A percentile compares a stretch with the other conserved stretches of the same genome.
Evolutionary conservation across 2,329 filamentous ascomycete species (phyloP).

Genomic region (Cytospora chrysosperma): DNA sequence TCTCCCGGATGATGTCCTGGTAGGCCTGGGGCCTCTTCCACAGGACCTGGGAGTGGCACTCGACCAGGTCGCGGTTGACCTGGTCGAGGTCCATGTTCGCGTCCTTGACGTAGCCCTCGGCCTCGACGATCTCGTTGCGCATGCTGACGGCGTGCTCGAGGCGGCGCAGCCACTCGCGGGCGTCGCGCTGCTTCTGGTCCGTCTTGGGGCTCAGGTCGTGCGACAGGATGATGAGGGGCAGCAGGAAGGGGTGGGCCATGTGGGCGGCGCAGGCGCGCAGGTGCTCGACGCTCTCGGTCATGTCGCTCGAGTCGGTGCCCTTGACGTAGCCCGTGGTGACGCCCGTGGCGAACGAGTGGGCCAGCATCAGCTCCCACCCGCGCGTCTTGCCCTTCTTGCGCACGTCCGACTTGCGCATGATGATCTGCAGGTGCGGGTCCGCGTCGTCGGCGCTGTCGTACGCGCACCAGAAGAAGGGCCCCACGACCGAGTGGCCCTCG

Average conservation of each 20-base stretch:
- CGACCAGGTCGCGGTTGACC: constrained; percentile 61
- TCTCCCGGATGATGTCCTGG: constrained; percentile 49
- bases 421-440: constrained; percentile 59
- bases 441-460: constrained; percentile 54
- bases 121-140: constrained; percentile 58
- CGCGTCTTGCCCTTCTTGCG: constrained; percentile 63
- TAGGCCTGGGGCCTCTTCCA: constrained; percentile 65
- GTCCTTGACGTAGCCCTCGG: constrained; percentile 53
- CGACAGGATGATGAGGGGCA: constrained; percentile 58
- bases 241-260: constrained; percentile 56
- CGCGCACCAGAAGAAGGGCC: constrained; percentile 62
- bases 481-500: constrained; percentile 58
- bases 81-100: constrained; percentile 57
- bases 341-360: constrained; percentile 52
- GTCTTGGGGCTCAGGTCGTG: constrained; percentile 56
- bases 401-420: constrained; percentile 66
- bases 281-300: constrained; percentile 49
- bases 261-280: constrained; percentile 49
- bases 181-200: constrained; percentile 62
- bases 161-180: constrained; percentile 59
- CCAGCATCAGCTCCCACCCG: constrained; percentile 64
- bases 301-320: constrained; percentile 57
- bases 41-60: constrained; percentile 61
- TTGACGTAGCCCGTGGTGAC: constrained; percentile 63
- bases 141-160: constrained; percentile 62